phyloP scores from a whole-genome alignment of 805 yeast genomes.

The Lipomyces yamadae region DNA sequence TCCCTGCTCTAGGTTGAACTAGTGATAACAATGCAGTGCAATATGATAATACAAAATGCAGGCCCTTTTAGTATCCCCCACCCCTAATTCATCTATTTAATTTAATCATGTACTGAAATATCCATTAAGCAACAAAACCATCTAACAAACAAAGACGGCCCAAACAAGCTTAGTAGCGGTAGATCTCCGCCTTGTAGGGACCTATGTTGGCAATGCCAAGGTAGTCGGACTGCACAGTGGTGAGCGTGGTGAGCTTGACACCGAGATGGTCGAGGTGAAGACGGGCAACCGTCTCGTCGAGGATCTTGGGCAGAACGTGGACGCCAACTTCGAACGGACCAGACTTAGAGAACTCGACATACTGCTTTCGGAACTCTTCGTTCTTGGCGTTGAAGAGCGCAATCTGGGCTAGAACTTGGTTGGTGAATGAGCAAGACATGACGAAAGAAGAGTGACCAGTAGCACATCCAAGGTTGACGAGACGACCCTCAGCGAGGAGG shows the following conservation, averaged over 20 bases:
- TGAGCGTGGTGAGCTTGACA: conserved; percentile 78
- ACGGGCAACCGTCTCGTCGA: conserved; percentile 98
- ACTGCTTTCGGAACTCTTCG: conserved; percentile 74
- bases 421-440: conserved; percentile 99
- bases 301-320: conserved; percentile 94
- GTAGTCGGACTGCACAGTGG: conserved; percentile 87
- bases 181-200: conserved; percentile 97
- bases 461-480: conserved; percentile 99
- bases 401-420: conserved; percentile 98
- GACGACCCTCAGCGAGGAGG: conserved; percentile 98
- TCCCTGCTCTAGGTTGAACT: not conserved
- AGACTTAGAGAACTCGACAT: conserved; percentile 88
- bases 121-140: not conserved
- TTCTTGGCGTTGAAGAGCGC: conserved; percentile 92
- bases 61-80: not conserved
- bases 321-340: conserved; percentile 92
- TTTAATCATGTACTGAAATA: not conserved
- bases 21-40: not conserved
- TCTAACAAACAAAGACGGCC: not conserved
- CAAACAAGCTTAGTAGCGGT: conserved; percentile 76
- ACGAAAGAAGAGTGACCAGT: conserved; percentile 99
- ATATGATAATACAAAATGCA: not conserved
- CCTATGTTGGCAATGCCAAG: conserved; percentile 89
- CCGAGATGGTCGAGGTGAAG: conserved; percentile 95
- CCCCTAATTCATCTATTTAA: not conserved